Evolutionary conservation across 371 early-diverging fungal species (phyloP), one percentile per base, ranked within the genome.

Genomic region (Choanephora cucurbitarum): DNA sequence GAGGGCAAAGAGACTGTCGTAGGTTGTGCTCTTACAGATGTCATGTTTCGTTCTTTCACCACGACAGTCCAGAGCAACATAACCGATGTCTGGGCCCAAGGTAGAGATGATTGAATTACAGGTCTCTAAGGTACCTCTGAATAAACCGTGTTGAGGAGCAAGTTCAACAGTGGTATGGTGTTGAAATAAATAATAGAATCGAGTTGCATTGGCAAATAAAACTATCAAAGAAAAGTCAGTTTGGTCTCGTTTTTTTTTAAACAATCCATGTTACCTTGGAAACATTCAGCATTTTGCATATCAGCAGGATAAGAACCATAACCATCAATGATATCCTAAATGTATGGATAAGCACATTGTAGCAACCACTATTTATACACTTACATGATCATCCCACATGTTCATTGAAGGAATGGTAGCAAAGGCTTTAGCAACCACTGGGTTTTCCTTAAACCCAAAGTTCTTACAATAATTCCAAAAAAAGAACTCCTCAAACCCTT

Each of bases 181-280:
- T 67, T 94, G 94, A 77, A 90, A 94, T 50, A 94, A 72, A 28
- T 87, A 77, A 73, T 87, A 92, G 72, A 88, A 91, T 49, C 87
- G 77, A 47, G 78, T 77, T 5, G 92, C 92, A 43, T 83, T 71
- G n/a, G 77, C 76, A 53, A 71, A 67, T 5, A 71, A 54, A 8
- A 60, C 64, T 59, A 17, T 7, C 17, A 46, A 3, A 40, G 19
- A 42, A 6, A 22, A 5, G 19, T 19, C 8, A 14, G 15, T 17
- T 0, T 37, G 2, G 22, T 2, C 22, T 28, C n/a, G 15, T 55
- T 14, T 23, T 32, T n/a, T 40, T 33, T 40, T 13, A 22, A 19
- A 9, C 44, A 5, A 7, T n/a, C 5, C 11, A 17, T 0, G 17
- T 23, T 60, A 64, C 69, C 69, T 66, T 58, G 60, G 23, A 70